A percentile compares a stretch with the other conserved stretches of the same genome.
Conservation (phyloP, 441 rosid species). For the Erodium moschatum region DNA sequence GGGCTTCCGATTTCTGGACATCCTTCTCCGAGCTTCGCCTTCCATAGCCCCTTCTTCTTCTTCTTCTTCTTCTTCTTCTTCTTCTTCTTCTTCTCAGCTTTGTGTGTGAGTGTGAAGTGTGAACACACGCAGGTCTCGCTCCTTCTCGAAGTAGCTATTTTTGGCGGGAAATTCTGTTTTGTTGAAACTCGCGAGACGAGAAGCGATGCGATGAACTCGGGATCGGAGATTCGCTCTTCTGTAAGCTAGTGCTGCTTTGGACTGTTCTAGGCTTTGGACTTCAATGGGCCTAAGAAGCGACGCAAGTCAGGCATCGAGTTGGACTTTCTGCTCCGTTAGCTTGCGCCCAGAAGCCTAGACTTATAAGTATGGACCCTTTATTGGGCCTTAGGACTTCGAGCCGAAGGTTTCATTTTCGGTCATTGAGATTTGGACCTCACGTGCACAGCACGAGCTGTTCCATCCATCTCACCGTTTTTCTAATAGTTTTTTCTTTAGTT, state of each 20-base stretch:
- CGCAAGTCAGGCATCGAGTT: no score
- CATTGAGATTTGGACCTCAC: no score
- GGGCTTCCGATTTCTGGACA: neutral
- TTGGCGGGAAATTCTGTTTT: constrained; percentile 5
- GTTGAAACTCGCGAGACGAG: neutral
- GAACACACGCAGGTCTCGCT: neutral
- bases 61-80: neutral
- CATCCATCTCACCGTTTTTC: no score
- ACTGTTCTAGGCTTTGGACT: neutral
- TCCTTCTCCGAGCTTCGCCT: neutral
- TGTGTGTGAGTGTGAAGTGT: no score
- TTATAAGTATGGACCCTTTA: neutral
- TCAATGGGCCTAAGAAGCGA: neutral
- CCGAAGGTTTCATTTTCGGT: no score
- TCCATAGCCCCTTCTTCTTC: neutral
- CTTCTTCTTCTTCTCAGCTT: neutral
- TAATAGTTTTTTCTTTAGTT: no score
- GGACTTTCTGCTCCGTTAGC: no score
- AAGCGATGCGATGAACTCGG: neutral
- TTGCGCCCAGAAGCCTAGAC: neutral
- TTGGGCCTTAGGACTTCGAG: neutral
- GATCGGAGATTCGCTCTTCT: neutral
- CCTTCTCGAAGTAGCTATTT: neutral
- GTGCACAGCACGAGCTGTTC: no score
- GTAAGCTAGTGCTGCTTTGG: neutral